These are phyloP conservation scores for Willaertia magna DNA, from an alignment of 208 protist species.

Conservation along the genomic window DNA sequence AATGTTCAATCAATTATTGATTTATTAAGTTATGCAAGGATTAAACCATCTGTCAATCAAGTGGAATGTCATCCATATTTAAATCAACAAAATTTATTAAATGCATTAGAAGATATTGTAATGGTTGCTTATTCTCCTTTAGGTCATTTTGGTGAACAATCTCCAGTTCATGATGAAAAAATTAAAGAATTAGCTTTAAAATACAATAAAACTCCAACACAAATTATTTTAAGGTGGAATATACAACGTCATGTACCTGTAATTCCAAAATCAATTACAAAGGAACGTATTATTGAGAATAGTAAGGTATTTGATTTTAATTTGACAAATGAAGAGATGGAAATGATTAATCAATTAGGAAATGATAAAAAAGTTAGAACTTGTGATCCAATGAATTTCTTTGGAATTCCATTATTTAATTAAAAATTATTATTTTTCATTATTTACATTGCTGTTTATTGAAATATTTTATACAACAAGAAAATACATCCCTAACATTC, in stretches of 20 bases:
- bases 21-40: conserved; percentile 13
- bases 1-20: conserved; percentile 8
- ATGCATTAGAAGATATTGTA: conserved; percentile 15
- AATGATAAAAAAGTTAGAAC: not conserved
- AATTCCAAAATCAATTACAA: not conserved
- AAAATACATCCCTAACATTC: no score
- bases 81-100: conserved; percentile 12
- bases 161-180: not conserved
- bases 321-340: not conserved
- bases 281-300: not conserved
- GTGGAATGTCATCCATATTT: conserved; percentile 28
- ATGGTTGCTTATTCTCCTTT: conserved; percentile 22
- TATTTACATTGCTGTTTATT: no score
- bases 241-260: not conserved
- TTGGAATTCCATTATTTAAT: not conserved
- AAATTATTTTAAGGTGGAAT: not conserved
- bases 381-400: not conserved
- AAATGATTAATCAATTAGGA: not conserved
- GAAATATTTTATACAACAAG: no score
- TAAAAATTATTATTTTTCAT: no score
- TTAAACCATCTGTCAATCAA: conserved; percentile 25
- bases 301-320: not conserved
- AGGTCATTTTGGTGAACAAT: not conserved
- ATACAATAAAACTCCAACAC: not conserved
- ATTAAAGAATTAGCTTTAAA: not conserved